phyloP scores from a whole-genome alignment of 208 protist species.

The Angomonas deanei region DNA sequence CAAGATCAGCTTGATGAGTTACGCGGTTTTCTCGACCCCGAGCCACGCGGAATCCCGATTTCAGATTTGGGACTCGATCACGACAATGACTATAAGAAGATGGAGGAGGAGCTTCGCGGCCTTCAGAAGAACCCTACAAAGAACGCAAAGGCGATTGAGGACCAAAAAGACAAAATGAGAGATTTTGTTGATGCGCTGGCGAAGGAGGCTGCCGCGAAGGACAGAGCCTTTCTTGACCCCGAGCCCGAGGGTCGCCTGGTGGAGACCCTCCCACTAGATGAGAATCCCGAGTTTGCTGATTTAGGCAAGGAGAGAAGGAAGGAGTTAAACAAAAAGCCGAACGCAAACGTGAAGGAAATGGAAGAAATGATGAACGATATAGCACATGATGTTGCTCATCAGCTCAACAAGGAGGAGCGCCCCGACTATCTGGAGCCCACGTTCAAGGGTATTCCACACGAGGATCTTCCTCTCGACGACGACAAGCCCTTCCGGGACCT shows the following conservation, averaged over 20 bases:
- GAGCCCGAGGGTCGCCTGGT: conserved; percentile 10
- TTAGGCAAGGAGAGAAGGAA: conserved; percentile 58
- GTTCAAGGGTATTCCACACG: conserved; percentile 3
- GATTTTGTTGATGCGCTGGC: conserved; percentile 9
- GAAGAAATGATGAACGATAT: conserved; percentile 62
- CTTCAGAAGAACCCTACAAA: conserved; percentile 45
- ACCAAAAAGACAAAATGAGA: conserved; percentile 36
- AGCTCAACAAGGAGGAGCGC: conserved; percentile 61
- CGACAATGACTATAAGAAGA: conserved; percentile 37
- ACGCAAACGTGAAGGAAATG: conserved; percentile 31
- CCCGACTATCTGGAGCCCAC: conserved; percentile 15
- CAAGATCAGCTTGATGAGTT: conserved; percentile 32
- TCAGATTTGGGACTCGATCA: conserved; percentile 59
- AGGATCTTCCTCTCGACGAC: conserved; percentile 1
- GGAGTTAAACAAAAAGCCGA: conserved; percentile 17
- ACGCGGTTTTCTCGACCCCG: conserved; percentile 52
- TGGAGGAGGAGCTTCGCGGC: conserved; percentile 46
- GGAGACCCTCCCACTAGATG: conserved; percentile 41
- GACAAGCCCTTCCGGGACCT: conserved; percentile 20
- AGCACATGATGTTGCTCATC: conserved; percentile 53
- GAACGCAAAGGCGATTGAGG: conserved; percentile 42
- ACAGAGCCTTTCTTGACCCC: neutral
- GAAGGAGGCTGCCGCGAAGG: neutral
- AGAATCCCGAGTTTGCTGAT: conserved; percentile 47
- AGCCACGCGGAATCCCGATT: conserved; percentile 62